Evolutionary conservation across 2,329 filamentous ascomycete species (phyloP).

Genomic region (Apiospora sp.): DNA sequence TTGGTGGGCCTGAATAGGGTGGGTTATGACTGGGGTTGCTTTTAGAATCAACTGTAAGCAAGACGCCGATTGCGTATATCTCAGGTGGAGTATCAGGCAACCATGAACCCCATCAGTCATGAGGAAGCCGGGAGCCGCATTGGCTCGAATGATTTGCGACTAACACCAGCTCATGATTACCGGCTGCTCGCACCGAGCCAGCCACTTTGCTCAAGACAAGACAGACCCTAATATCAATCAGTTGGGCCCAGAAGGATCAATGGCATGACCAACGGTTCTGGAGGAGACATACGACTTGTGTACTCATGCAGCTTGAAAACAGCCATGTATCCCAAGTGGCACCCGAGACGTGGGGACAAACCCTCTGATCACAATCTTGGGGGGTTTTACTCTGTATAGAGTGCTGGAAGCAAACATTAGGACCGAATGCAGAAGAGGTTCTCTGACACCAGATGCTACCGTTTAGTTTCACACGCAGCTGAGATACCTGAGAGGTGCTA

Average conservation of each 20-base stretch:
- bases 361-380: constrained; percentile 1
- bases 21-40: not conserved
- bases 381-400: not conserved
- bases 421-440: not conserved
- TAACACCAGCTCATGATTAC: not conserved
- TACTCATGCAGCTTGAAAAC: not conserved
- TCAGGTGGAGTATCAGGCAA: not conserved
- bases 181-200: constrained; percentile 2
- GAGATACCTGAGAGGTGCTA: constrained; percentile 9
- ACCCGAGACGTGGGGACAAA: constrained; percentile 16
- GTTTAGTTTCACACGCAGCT: constrained; percentile 22
- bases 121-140: not conserved
- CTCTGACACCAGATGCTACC: constrained; percentile 14
- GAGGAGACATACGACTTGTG: constrained; percentile 1
- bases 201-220: not conserved
- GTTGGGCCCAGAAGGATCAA: not conserved
- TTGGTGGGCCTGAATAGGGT: not conserved
- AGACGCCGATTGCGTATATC: too few relatives aligned
- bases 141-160: not conserved
- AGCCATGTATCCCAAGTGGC: constrained; percentile 13
- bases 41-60: not conserved
- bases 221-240: not conserved
- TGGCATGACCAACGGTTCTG: not conserved
- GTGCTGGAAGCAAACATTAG: constrained; percentile 21
- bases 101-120: not conserved